These are phyloP conservation scores for Pelargonium myrrhifolium DNA, from an alignment of 441 rosid genomes.

Conservation along the genomic window DNA sequence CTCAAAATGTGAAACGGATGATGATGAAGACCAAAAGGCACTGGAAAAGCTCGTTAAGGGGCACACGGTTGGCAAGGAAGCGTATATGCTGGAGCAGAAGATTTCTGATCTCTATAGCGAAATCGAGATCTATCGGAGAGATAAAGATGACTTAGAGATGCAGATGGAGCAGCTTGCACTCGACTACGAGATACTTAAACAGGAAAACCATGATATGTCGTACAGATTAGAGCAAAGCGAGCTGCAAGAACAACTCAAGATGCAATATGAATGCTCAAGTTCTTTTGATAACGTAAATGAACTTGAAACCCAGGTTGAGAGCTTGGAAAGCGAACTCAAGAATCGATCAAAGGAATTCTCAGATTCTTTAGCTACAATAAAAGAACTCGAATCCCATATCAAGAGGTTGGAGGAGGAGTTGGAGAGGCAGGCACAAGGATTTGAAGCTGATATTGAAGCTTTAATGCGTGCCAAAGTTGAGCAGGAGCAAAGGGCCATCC, in stretches of 20 bases:
- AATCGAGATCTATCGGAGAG: slow-evolving; percentile 66
- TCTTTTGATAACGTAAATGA: slow-evolving; percentile 34
- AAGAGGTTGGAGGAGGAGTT: slow-evolving; percentile 59
- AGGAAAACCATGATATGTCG: slow-evolving; percentile 62
- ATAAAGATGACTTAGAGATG: slow-evolving; percentile 72
- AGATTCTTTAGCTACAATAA: slow-evolving; percentile 39
- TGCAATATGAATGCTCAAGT: slow-evolving; percentile 60
- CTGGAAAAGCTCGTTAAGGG: slow-evolving; percentile 76
- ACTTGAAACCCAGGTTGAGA: slow-evolving; percentile 37
- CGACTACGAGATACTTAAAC: slow-evolving; percentile 84
- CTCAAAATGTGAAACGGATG: slow-evolving; percentile 37
- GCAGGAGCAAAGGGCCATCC: slow-evolving; percentile 79
- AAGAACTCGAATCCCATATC: slow-evolving; percentile 47
- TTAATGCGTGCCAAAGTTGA: slow-evolving; percentile 51
- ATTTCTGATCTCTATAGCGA: slow-evolving; percentile 61
- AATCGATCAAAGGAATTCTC: slow-evolving; percentile 40
- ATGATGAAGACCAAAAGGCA: slow-evolving; percentile 84
- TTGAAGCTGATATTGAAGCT: slow-evolving; percentile 53
- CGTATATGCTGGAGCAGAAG: slow-evolving; percentile 55
- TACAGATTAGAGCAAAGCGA: slow-evolving; percentile 67
- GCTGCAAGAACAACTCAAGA: slow-evolving; percentile 63
- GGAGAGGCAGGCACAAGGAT: slow-evolving; percentile 44
- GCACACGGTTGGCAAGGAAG: slow-evolving; percentile 54
- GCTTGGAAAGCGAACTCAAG: slow-evolving; percentile 45
- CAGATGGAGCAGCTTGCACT: slow-evolving; percentile 89